Conservation (phyloP, 805 yeast species). For the Starmerella khaoyaiensis region DNA sequence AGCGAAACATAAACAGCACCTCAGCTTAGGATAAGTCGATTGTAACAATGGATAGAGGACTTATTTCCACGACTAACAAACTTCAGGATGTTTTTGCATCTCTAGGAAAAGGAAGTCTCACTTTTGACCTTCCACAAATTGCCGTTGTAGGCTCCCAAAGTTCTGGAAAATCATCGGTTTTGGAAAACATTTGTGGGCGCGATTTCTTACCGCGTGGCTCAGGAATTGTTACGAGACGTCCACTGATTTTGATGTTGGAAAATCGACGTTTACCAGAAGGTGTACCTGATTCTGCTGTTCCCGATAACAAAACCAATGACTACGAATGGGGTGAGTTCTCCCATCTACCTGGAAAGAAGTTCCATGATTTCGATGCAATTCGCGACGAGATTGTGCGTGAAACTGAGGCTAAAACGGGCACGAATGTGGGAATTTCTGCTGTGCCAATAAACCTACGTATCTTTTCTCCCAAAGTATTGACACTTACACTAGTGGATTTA, state of each 20-base stretch:
- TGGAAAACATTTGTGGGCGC: constrained; percentile 82
- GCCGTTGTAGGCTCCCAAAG: constrained; percentile 94
- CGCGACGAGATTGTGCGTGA: constrained; percentile 84
- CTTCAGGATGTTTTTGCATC: constrained; percentile 96
- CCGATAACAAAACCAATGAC: constrained; percentile 24
- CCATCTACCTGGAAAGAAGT: constrained; percentile 78
- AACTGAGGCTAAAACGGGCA: constrained; percentile 68
- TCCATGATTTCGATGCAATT: constrained; percentile 77
- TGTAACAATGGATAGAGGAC: constrained; percentile 48
- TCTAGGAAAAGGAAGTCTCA: constrained; percentile 84
- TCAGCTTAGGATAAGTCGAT: neutral
- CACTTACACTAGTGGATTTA: constrained; percentile 86
- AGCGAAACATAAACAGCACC: no score
- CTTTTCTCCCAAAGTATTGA: constrained; percentile 85
- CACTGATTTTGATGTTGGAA: constrained; percentile 67
- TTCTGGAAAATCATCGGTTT: constrained; percentile 75
- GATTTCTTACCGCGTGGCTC: constrained; percentile 88
- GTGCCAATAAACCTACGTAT: constrained; percentile 87
- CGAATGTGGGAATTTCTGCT: constrained; percentile 72
- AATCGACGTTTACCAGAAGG: constrained; percentile 31
- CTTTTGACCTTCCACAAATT: constrained; percentile 84
- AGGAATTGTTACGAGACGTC: constrained; percentile 85
- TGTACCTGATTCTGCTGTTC: constrained; percentile 19
- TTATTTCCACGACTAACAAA: constrained; percentile 71
- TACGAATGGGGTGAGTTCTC: constrained; percentile 96